Base-by-base conservation (phyloP, 1,284 basidiomycete genomes). In the Athelia psychrophila region DNA sequence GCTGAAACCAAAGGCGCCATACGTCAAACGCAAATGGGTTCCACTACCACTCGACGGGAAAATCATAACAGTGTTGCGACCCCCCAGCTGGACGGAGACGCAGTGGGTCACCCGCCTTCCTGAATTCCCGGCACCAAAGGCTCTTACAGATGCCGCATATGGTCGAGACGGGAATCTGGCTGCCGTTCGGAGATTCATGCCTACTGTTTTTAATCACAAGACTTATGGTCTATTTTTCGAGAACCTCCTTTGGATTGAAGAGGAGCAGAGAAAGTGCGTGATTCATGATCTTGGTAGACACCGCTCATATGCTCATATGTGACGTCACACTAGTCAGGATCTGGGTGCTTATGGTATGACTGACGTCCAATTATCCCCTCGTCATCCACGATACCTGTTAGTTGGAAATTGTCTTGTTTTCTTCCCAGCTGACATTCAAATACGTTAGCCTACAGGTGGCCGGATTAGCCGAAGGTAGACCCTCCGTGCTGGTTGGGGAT, bases 401-500 rank as follows among this genome's bases (percentile, higher is more conserved):
- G 70, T 58, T 8, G 30, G 20, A 23, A 22, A 44, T 20, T 33
- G 40, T 30, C 33, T n/a, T 22, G 50, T 6, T 48, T 49, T 47
- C 40, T 54, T 24, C 42, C 51, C 35, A 36, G n/a, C 48, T 49
- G n/a, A 30, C n/a, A n/a, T n/a, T n/a, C n/a, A n/a, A n/a, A n/a
- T n/a, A 18, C 42, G 12, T 44, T 44, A 80, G 79, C 24, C 64
- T 82, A 18, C 47, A 69, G 52, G 74, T 83, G 8, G 64, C 72
- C 50, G 79, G 79, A 6, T 66, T 81, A 1, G 74, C 74, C 6
- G 78, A 81, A 59, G 75, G 75, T 25, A 67, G 77, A 18, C 77
- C 77, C 0, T 73, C 70, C 19, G 73, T 83, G 12, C 68, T 80
- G n/a, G 69, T 79, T 5, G 79, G 79, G 1, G 78, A 80, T 54